phyloP scores from a whole-genome alignment of 768 basidiomycete species.

The Russula lepida region DNA sequence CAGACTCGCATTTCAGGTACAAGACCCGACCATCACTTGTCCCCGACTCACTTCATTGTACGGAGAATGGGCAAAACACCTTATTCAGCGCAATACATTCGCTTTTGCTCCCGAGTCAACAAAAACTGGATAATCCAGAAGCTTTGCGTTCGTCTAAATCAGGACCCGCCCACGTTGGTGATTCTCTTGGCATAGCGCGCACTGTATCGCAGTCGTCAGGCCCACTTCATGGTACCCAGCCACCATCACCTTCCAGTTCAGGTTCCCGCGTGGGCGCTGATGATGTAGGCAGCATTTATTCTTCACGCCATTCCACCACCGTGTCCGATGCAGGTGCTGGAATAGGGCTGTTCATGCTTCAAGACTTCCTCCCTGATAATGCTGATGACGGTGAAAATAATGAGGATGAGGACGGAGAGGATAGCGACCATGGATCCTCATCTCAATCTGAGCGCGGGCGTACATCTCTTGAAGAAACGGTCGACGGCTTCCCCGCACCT shows the following conservation, averaged over 20 bases:
- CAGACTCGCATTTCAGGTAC: slow-evolving; percentile 2
- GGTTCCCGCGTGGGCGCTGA: slow-evolving; percentile 2
- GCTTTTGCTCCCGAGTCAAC: not conserved
- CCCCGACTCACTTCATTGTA: not conserved
- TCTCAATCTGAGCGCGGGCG: not conserved
- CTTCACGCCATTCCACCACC: slow-evolving; percentile 29
- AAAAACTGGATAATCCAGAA: not conserved
- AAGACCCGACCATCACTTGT: not conserved
- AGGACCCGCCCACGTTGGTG: not conserved
- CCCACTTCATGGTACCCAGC: not conserved
- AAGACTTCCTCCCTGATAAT: slow-evolving; percentile 37
- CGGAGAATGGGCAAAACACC: not conserved
- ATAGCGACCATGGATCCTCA: slow-evolving; percentile 17
- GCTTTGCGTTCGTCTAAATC: not conserved
- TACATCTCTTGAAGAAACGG: slow-evolving; percentile 19
- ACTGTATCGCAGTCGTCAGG: not conserved
- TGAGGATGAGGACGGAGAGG: slow-evolving; percentile 18
- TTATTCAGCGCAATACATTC: not conserved
- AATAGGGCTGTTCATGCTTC: slow-evolving; percentile 61
- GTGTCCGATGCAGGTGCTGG: slow-evolving; percentile 54
- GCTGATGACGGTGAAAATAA: slow-evolving; percentile 26
- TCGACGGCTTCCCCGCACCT: slow-evolving; percentile 18
- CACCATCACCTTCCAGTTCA: not conserved
- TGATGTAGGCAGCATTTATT: not conserved
- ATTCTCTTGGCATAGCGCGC: not conserved